These are phyloP conservation scores for Colletotrichum paranaense DNA, from an alignment of 2,329 filamentous ascomycete species.

Conservation along the genomic window DNA sequence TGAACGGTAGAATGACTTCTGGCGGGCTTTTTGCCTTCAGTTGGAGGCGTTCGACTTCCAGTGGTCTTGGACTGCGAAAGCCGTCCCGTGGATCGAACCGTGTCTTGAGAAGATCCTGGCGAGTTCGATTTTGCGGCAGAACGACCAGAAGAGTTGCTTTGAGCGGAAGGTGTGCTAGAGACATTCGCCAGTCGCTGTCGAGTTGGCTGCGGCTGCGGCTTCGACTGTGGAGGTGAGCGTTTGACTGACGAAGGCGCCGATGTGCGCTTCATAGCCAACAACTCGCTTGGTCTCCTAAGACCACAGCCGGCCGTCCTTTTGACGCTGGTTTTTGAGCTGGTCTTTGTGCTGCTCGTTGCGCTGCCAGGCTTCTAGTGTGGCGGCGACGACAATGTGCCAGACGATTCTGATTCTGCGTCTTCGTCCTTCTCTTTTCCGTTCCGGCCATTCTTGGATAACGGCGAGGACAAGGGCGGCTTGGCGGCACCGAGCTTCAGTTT, in stretches of 20 bases:
- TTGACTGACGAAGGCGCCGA: background rate
- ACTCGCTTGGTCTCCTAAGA: background rate
- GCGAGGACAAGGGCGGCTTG: constrained; percentile 61
- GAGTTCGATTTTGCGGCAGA: background rate
- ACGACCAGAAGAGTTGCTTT: background rate
- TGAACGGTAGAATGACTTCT: background rate
- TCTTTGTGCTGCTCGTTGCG: background rate
- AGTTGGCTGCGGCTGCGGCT: background rate
- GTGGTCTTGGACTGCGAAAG: background rate
- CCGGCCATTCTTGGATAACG: constrained; percentile 61
- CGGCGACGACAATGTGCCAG: constrained; percentile 66
- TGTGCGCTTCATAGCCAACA: background rate
- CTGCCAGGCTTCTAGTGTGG: constrained; percentile 42
- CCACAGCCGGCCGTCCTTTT: background rate
- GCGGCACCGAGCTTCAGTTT: constrained; percentile 52
- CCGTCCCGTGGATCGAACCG: background rate
- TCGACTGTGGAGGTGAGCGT: background rate
- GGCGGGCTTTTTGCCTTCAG: background rate
- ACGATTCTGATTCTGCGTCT: constrained; percentile 67
- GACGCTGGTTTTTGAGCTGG: background rate
- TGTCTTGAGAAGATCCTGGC: background rate
- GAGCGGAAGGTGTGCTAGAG: background rate
- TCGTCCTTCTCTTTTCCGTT: constrained; percentile 43
- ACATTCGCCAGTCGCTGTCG: background rate
- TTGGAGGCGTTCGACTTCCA: background rate